Base-by-base conservation (phyloP, 176 grass and related monocot species). In the Saccharum officinarum region DNA sequence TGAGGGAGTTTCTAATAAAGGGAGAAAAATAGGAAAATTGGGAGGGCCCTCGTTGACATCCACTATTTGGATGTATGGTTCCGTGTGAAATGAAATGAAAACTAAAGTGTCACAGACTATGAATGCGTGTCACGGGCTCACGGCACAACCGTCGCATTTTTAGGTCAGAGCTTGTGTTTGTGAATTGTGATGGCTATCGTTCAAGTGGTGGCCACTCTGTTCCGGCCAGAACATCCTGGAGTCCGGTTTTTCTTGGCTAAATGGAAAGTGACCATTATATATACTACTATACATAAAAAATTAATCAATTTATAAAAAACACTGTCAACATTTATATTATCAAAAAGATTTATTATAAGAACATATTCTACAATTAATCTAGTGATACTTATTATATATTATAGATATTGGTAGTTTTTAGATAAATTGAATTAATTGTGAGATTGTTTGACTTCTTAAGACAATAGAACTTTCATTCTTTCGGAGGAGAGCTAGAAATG, bases 41-140 rank as follows among this genome's bases (percentile, higher is more conserved):
- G 11, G 39, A 59, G 39, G 17, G 9, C 55, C 63, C 26, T 23
- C 14, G 26, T 7, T 83, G 26, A 42, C 26, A 55, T 83, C 17
- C 50, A 78, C 76, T 73, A 46, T 13, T 3, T 63, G 73, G 17
- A 59, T 15, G 9, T 79, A 52, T 52, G 49, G 16, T 52, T 52
- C 49, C 49, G 1, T 26, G 46, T 28, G 20, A 84, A 84, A 76
- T 66, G 18, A 57, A 22, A 20, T 54, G 28, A 28, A 52, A 83
- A 74, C 22, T 74, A 34, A 83, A 76, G 71, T 14, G 14, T 65
- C 71, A 76, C 70, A 75, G 41, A 7, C 22, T 49, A 46, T 50
- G 47, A 17, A 50, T 50, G 47, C 6, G 49, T 52, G 16, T 52
- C 50, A 54, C 17, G 1, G 17, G 0, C 17, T 18, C 17, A 54